These are phyloP conservation scores for Asterochloris sp. DNA, from an alignment of 139 green algal species.

Conservation along the genomic window DNA sequence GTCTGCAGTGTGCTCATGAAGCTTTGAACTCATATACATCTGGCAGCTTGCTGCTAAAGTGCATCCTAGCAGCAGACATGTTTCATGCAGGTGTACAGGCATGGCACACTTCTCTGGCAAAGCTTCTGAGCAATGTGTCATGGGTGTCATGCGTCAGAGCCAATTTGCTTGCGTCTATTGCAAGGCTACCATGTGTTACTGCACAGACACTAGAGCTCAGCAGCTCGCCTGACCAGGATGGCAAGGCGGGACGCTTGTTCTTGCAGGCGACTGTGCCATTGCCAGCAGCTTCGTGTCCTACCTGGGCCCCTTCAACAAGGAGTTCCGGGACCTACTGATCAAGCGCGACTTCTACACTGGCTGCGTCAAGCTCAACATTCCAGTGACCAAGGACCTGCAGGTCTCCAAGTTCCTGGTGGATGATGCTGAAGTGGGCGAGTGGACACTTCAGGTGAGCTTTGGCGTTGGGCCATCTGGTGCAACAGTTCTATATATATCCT, in stretches of 20 bases:
- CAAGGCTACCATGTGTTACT: no score
- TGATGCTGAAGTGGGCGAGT: slow-evolving; percentile 85
- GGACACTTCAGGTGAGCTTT: slow-evolving; percentile 55
- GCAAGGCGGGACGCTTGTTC: neutral
- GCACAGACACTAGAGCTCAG: neutral
- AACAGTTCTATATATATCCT: no score
- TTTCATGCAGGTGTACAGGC: no score
- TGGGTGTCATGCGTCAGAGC: no score
- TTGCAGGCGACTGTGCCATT: slow-evolving; percentile 69
- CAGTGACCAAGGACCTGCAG: slow-evolving; percentile 73
- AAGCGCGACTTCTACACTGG: slow-evolving; percentile 76
- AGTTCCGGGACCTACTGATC: slow-evolving; percentile 90
- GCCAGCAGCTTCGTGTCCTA: slow-evolving; percentile 83
- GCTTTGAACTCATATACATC: no score
- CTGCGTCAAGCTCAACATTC: slow-evolving; percentile 69
- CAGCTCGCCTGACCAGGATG: neutral
- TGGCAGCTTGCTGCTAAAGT: no score
- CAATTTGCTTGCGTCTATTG: no score
- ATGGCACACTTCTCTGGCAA: neutral
- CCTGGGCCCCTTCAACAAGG: slow-evolving; percentile 92
- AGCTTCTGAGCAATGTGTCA: neutral
- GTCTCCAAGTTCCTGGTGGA: slow-evolving; percentile 90
- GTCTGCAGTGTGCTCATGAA: no score
- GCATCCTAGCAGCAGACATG: no score
- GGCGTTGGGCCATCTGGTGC: no score